A percentile compares a stretch with the other conserved stretches of the same genome.
phyloP scores from a whole-genome alignment of 2,329 filamentous ascomycete species.

The Arthrobotrys sinensis region DNA sequence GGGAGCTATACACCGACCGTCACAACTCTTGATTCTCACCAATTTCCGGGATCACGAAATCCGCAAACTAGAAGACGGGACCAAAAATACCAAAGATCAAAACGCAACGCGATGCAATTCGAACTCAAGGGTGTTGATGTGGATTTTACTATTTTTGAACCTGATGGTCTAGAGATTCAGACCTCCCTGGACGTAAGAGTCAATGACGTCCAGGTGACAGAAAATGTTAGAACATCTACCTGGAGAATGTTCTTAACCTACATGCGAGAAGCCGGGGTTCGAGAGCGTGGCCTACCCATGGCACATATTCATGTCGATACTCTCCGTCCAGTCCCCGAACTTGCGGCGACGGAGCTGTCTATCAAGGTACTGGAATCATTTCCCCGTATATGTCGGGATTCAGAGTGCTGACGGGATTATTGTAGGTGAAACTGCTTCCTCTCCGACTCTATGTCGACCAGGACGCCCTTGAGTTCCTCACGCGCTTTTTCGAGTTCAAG shows the following conservation, averaged over 20 bases:
- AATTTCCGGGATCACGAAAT: conserved; percentile 66
- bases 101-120: conserved; percentile 94
- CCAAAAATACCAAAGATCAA: conserved; percentile 85
- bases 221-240: conserved; percentile 93
- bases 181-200: conserved; percentile 89
- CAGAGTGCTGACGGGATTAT: conserved; percentile 23
- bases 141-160: conserved; percentile 85
- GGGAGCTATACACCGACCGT: conserved; percentile 85
- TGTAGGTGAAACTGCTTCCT: conserved; percentile 79
- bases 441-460: conserved; percentile 95
- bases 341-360: conserved; percentile 91
- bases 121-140: conserved; percentile 87
- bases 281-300: conserved; percentile 90
- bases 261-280: conserved; percentile 86
- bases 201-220: conserved; percentile 88
- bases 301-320: conserved; percentile 89
- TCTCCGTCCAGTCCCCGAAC: conserved; percentile 85
- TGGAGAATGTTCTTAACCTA: conserved; percentile 99
- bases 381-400: not conserved
- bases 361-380: conserved; percentile 73
- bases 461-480: conserved; percentile 96
- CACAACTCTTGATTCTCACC: conserved; percentile 37
- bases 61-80: conserved; percentile 66
- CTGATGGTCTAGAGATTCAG: conserved; percentile 83
- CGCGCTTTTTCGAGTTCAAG: conserved; percentile 97